These are phyloP conservation scores for Pleurotus cornucopiae DNA, from an alignment of 768 basidiomycete species.

Conservation along the genomic window DNA sequence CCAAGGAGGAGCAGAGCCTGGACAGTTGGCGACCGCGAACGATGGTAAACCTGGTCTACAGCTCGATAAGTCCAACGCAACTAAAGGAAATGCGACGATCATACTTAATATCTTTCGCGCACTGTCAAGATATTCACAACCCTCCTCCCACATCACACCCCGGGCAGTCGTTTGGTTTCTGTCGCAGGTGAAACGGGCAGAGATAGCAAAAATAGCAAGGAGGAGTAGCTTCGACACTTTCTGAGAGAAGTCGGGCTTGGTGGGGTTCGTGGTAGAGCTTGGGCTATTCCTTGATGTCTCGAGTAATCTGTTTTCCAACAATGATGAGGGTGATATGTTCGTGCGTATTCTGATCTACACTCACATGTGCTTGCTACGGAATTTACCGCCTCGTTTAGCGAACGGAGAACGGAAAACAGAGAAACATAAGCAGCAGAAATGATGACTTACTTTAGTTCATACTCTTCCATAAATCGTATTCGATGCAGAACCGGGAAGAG, in stretches of 20 bases:
- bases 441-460: slow-evolving; percentile 41
- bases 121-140: slow-evolving; percentile 56
- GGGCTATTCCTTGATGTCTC: slow-evolving; percentile 15
- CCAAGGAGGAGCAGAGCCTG: slow-evolving; percentile 79
- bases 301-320: slow-evolving; percentile 19
- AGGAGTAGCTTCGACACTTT: slow-evolving; percentile 66
- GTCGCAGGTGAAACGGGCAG: slow-evolving; percentile 65
- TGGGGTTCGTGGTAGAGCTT: slow-evolving; percentile 25
- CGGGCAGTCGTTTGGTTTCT: slow-evolving; percentile 39
- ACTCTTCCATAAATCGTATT: slow-evolving; percentile 63
- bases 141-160: slow-evolving; percentile 69
- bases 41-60: slow-evolving; percentile 48
- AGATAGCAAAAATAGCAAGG: slow-evolving; percentile 76
- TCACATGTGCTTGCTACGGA: background rate
- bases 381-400: background rate
- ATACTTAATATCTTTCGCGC: slow-evolving; percentile 65
- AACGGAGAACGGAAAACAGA: background rate
- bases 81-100: slow-evolving; percentile 12
- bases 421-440: background rate
- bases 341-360: background rate
- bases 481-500: slow-evolving; percentile 80
- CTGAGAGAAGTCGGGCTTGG: slow-evolving; percentile 54
- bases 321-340: background rate
- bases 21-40: slow-evolving; percentile 68
- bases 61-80: background rate